Conservation (phyloP, 2,329 filamentous ascomycete species). For the Hypoxylon rubiginosum region DNA sequence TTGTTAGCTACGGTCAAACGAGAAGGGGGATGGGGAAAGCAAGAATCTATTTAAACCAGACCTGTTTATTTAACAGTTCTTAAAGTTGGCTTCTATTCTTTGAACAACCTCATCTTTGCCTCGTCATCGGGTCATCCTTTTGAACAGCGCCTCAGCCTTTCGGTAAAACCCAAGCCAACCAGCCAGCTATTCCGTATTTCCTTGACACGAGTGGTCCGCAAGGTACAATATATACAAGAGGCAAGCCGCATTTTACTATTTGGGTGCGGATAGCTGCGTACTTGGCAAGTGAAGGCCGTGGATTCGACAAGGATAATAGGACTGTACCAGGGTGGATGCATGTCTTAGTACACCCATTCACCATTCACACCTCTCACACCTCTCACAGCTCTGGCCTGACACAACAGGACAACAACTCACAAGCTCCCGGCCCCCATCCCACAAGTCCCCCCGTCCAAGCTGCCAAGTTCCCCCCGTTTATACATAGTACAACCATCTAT, state of each 20-base stretch:
- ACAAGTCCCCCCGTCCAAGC: neutral
- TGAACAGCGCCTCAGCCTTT: constrained; percentile 1
- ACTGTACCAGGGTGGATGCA: constrained; percentile 31
- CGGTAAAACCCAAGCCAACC: constrained; percentile 1
- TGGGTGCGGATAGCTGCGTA: constrained; percentile 40
- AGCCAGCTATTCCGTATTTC: constrained; percentile 8
- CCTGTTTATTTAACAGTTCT: constrained; percentile 1
- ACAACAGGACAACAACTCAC: constrained; percentile 40
- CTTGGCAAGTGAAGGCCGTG: constrained; percentile 40
- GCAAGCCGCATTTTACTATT: constrained; percentile 17
- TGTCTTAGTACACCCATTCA: constrained; percentile 20
- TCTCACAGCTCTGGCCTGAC: constrained; percentile 37
- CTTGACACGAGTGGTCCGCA: constrained; percentile 31
- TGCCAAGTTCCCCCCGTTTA: neutral
- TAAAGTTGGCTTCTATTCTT: constrained; percentile 17
- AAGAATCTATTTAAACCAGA: constrained; percentile 15
- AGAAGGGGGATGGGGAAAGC: neutral
- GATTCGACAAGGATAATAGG: constrained; percentile 39
- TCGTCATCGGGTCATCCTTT: neutral
- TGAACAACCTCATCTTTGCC: neutral
- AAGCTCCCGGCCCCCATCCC: constrained; percentile 36
- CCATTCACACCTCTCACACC: constrained; percentile 24
- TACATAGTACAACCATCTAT: constrained; percentile 9
- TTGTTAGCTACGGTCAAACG: constrained; percentile 25
- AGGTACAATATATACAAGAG: constrained; percentile 33